Conservation (phyloP, 441 rosid genomes). For the Bocquillonia castaneifolia region DNA sequence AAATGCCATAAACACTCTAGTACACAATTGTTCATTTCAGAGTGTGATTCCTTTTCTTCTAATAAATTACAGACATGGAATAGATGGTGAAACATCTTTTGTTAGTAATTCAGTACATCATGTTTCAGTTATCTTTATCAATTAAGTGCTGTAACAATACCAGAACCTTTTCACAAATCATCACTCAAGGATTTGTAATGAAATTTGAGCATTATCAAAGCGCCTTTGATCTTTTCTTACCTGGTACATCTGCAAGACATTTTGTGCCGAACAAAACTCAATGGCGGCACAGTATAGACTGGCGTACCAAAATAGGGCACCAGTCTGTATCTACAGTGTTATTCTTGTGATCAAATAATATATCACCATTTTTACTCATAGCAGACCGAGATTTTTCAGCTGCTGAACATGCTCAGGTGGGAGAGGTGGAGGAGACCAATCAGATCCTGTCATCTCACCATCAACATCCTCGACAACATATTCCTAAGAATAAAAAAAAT, state of each 20-base stretch:
- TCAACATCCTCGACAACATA: slow-evolving; percentile 98
- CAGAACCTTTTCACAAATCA: slow-evolving; percentile 15
- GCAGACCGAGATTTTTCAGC: slow-evolving; percentile 85
- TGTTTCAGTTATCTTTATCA: slow-evolving; percentile 13
- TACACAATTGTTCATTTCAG: not conserved
- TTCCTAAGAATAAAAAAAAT: slow-evolving; percentile 43
- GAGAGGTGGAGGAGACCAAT: slow-evolving; percentile 88
- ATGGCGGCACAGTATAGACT: slow-evolving; percentile 22
- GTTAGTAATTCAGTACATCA: slow-evolving; percentile 15
- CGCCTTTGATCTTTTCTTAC: slow-evolving; percentile 7
- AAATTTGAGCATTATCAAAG: slow-evolving; percentile 11
- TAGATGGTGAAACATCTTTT: slow-evolving; percentile 14
- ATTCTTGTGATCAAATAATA: slow-evolving; percentile 19
- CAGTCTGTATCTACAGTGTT: slow-evolving; percentile 31
- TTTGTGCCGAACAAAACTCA: not conserved
- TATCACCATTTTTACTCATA: slow-evolving; percentile 35
- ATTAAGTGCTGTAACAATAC: not conserved
- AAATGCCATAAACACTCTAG: not conserved
- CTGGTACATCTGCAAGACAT: slow-evolving; percentile 2
- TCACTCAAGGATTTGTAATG: slow-evolving; percentile 13
- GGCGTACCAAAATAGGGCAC: slow-evolving; percentile 27
- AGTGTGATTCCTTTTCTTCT: not conserved
- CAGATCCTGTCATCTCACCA: slow-evolving; percentile 75
- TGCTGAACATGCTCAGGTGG: slow-evolving; percentile 89
- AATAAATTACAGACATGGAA: slow-evolving; percentile 9